Evolutionary conservation across 2,329 filamentous ascomycete genomes (phyloP).

Genomic region (Alternaria sp.): DNA sequence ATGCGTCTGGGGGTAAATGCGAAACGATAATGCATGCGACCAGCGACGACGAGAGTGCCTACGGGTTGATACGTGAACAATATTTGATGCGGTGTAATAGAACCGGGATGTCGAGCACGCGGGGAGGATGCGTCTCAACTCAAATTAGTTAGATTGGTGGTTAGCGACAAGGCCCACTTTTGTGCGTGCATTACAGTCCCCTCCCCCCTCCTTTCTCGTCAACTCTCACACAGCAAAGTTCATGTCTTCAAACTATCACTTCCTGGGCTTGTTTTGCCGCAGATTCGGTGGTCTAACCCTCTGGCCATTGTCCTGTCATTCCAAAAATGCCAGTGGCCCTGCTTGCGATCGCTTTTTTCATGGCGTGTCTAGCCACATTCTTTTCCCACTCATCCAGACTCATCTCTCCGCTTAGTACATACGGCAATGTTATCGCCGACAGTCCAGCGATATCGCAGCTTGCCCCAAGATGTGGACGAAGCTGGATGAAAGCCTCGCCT

Average conservation of each 20-base stretch:
- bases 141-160: neutral
- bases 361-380: slow-evolving; percentile 38
- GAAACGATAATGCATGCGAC: too few species aligned
- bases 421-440: slow-evolving; percentile 49
- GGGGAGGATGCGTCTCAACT: neutral
- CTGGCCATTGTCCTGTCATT: slow-evolving; percentile 30
- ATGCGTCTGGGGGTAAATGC: too few species aligned
- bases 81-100: neutral
- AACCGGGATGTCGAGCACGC: neutral
- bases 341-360: slow-evolving; percentile 24
- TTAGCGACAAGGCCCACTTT: neutral
- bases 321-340: slow-evolving; percentile 23
- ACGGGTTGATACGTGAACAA: too few species aligned
- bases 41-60: too few species aligned
- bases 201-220: neutral
- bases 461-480: slow-evolving; percentile 56
- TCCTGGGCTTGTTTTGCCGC: neutral
- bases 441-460: slow-evolving; percentile 56
- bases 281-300: slow-evolving; percentile 11
- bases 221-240: neutral
- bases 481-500: slow-evolving; percentile 55
- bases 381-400: slow-evolving; percentile 43
- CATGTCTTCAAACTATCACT: neutral
- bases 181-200: neutral
- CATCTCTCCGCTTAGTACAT: slow-evolving; percentile 48